Evolutionary conservation across 2,329 filamentous ascomycete genomes (phyloP).

Genomic region (Pestalotiopsis sp.): DNA sequence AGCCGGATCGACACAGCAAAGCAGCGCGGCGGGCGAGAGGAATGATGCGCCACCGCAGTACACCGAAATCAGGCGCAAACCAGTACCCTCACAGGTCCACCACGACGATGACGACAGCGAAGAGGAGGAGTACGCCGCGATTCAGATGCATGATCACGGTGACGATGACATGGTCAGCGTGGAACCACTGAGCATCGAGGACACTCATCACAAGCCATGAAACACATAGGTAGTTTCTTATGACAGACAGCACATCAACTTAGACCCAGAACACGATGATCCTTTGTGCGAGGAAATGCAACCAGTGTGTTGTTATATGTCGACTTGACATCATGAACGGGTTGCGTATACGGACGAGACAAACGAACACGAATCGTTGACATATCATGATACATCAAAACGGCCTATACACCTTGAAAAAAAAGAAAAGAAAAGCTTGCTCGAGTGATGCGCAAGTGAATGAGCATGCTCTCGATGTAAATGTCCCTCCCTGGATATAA

Average conservation of each 20-base stretch:
- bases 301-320: too few species aligned
- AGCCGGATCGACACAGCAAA: background rate
- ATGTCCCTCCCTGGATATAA: too few species aligned
- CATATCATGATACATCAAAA: too few species aligned
- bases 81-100: conserved; percentile 13
- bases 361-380: too few species aligned
- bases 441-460: too few species aligned
- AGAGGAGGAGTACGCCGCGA: conserved; percentile 36
- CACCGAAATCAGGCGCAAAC: background rate
- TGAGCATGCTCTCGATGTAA: too few species aligned
- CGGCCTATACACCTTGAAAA: too few species aligned
- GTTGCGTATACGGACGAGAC: too few species aligned
- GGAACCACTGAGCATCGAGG: conserved; percentile 23
- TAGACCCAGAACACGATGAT: too few species aligned
- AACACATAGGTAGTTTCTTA: background rate
- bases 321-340: too few species aligned
- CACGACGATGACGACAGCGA: conserved; percentile 12
- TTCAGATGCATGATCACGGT: conserved; percentile 38
- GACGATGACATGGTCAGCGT: conserved; percentile 30
- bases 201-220: background rate
- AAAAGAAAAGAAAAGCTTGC: too few species aligned
- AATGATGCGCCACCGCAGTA: conserved; percentile 1
- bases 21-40: background rate
- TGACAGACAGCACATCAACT: background rate
- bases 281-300: too few species aligned